Conservation (phyloP, 179 eudicot species). For the Kewa caespitosa region DNA sequence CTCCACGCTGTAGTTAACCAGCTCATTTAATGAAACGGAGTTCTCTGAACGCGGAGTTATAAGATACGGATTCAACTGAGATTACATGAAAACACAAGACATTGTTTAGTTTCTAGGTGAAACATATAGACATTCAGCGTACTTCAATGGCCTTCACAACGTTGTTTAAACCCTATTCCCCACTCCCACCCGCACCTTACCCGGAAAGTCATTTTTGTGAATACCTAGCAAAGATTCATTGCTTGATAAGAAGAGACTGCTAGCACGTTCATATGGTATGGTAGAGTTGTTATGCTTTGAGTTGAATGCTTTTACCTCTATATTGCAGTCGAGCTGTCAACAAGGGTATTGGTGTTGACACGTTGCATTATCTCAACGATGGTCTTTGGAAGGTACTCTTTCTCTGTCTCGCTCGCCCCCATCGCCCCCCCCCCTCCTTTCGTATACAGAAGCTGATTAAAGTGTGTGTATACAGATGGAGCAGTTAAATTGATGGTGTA, state of each 20-base stretch:
- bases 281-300: background rate
- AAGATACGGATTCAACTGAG: background rate
- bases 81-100: background rate
- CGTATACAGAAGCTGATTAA: background rate
- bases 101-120: too few relatives aligned
- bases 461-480: slow-evolving; percentile 49
- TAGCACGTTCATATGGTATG: background rate
- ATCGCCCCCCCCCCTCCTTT: background rate
- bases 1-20: background rate
- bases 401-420: background rate
- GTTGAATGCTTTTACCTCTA: slow-evolving; percentile 1
- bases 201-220: background rate
- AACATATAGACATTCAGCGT: too few relatives aligned
- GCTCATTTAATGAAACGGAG: background rate
- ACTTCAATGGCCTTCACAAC: too few relatives aligned
- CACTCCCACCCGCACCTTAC: background rate
- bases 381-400: slow-evolving; percentile 94
- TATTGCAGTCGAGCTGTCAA: slow-evolving; percentile 75
- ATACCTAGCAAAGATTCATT: background rate
- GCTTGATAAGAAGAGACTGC: background rate
- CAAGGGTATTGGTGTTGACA: slow-evolving; percentile 97
- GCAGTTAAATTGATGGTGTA: slow-evolving; percentile 35
- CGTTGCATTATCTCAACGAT: slow-evolving; percentile 93
- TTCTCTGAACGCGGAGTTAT: background rate
- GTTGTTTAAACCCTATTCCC: background rate